These are phyloP conservation scores for Pestalotiopsis fici DNA, from an alignment of 2,329 filamentous ascomycete genomes.

Conservation along the genomic window DNA sequence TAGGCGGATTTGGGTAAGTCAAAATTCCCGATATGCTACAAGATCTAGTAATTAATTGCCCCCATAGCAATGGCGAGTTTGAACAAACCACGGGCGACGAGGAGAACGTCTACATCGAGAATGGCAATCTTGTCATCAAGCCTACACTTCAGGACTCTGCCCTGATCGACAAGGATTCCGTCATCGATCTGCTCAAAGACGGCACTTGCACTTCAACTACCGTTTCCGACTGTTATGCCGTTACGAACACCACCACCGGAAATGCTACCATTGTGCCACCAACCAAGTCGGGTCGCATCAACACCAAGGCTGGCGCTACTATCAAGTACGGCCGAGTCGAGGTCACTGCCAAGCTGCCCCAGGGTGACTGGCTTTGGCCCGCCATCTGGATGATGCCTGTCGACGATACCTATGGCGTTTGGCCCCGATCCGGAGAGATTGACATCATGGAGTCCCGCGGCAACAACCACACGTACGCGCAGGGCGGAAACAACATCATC, in stretches of 20 bases:
- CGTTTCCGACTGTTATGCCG: conserved; percentile 64
- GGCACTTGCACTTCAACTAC: conserved; percentile 67
- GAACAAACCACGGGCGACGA: conserved; percentile 71
- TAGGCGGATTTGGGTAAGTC: conserved; percentile 75
- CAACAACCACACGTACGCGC: conserved; percentile 75
- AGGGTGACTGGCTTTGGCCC: conserved; percentile 87
- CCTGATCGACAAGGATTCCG: conserved; percentile 65
- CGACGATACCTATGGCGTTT: conserved; percentile 70
- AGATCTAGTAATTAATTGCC: neutral
- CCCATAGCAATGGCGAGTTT: conserved; percentile 74
- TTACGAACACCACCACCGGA: conserved; percentile 69
- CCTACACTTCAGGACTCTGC: conserved; percentile 73
- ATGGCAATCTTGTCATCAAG: conserved; percentile 72
- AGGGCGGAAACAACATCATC: conserved; percentile 80
- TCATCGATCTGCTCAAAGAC: conserved; percentile 67
- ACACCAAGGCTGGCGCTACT: conserved; percentile 67
- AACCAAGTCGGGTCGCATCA: conserved; percentile 75
- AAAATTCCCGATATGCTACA: neutral
- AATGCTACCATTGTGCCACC: conserved; percentile 79
- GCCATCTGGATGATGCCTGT: conserved; percentile 90
- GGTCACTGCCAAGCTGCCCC: conserved; percentile 73
- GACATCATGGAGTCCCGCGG: conserved; percentile 81
- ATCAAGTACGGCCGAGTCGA: conserved; percentile 84
- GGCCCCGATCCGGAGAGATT: conserved; percentile 82
- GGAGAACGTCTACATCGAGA: conserved; percentile 73